Percentiles rank a stretch among this genome's conserved stretches.
Evolutionary conservation across 1,284 basidiomycete species (phyloP).

Genomic region (Somion occarium): DNA sequence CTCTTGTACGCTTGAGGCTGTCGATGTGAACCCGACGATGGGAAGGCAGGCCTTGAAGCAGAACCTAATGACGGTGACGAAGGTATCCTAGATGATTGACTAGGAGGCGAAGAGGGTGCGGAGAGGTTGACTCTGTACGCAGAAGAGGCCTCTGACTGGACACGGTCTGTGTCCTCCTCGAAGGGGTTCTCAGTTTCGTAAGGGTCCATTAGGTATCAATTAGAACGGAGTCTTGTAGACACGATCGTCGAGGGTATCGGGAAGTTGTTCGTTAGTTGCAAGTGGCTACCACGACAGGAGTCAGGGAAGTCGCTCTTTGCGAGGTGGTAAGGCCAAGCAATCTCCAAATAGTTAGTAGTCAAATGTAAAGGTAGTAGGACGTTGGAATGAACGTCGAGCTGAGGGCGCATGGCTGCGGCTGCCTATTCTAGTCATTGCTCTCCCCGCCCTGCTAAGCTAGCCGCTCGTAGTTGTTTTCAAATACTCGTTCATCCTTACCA

Average conservation of each 20-base stretch:
- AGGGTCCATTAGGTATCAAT: conserved; percentile 44
- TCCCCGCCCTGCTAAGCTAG: too few species aligned
- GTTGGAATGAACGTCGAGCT: neutral
- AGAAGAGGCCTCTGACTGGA: conserved; percentile 62
- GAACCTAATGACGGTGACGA: conserved; percentile 30
- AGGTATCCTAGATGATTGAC: conserved; percentile 24
- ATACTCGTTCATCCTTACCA: too few species aligned
- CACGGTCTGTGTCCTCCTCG: conserved; percentile 56
- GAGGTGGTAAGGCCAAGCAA: too few species aligned
- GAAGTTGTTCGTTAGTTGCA: too few species aligned
- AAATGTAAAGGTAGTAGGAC: too few species aligned
- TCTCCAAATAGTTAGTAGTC: too few species aligned
- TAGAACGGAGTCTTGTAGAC: too few species aligned
- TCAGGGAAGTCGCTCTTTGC: too few species aligned
- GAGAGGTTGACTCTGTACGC: conserved; percentile 58
- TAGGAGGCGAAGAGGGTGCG: conserved; percentile 56
- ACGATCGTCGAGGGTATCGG: too few species aligned
- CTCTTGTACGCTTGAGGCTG: conserved; percentile 54
- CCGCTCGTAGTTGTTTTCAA: too few species aligned
- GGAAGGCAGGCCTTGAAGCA: conserved; percentile 42
- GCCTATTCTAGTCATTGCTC: neutral
- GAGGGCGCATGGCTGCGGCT: neutral
- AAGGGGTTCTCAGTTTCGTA: conserved; percentile 82
- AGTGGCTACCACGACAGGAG: too few species aligned
- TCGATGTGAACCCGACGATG: conserved; percentile 50